Conservation (phyloP, 306 rosid species). For the Castanea sativa region DNA sequence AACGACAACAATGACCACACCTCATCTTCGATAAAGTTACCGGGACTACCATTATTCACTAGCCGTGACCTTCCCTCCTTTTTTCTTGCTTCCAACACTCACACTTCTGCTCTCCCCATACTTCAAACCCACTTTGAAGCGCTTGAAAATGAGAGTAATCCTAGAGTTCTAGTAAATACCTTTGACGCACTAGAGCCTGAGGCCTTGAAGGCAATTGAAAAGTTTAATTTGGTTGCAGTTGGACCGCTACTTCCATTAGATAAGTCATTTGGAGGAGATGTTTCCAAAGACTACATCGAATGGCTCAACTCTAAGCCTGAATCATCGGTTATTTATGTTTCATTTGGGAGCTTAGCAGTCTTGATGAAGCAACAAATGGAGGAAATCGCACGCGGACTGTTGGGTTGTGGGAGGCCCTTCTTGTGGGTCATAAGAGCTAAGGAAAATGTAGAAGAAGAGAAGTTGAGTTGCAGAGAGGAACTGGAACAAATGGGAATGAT, state of each 20-base stretch:
- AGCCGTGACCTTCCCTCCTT: conserved; percentile 39
- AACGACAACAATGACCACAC: background rate
- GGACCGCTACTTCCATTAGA: conserved; percentile 64
- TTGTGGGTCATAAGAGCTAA: conserved; percentile 53
- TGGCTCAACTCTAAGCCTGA: conserved; percentile 55
- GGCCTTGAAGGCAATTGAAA: conserved; percentile 24
- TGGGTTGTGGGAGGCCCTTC: conserved; percentile 38
- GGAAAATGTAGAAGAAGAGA: too few relatives aligned
- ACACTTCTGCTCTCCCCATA: background rate
- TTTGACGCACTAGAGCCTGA: conserved; percentile 30
- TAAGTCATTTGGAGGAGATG: conserved; percentile 41
- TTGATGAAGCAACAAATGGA: conserved; percentile 43
- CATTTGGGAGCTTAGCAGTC: conserved; percentile 52
- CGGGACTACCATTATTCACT: conserved; percentile 16
- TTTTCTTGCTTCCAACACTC: background rate
- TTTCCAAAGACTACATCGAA: conserved; percentile 22
- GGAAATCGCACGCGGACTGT: conserved; percentile 49
- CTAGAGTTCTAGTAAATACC: conserved; percentile 32
- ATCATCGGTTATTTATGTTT: conserved; percentile 51
- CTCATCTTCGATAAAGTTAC: background rate
- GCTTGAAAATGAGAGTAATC: background rate
- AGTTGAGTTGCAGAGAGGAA: too few relatives aligned
- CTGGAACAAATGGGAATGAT: too few relatives aligned
- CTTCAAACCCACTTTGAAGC: conserved; percentile 1
- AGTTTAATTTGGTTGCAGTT: conserved; percentile 23